phyloP scores from a whole-genome alignment of 1,284 basidiomycete genomes.

The Kalmanozyma brasiliensis region DNA sequence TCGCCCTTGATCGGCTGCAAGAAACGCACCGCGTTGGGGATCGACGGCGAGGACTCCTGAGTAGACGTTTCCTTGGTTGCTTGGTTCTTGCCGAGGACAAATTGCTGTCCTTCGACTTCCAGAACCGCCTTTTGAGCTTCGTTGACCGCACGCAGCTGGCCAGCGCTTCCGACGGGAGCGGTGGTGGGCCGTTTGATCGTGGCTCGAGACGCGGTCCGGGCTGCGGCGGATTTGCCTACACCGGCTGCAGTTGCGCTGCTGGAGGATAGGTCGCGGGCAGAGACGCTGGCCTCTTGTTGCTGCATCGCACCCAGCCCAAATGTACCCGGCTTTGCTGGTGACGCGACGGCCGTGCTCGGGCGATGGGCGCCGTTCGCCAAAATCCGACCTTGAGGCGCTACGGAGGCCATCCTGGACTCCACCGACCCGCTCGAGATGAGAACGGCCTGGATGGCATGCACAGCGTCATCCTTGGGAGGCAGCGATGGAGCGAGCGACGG shows the following conservation, averaged over 20 bases:
- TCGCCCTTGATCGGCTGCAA: slow-evolving; percentile 18
- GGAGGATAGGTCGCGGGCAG: slow-evolving; percentile 17
- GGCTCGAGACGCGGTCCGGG: slow-evolving; percentile 34
- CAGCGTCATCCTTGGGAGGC: slow-evolving; percentile 11
- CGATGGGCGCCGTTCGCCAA: slow-evolving; percentile 6
- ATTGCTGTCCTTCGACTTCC: slow-evolving; percentile 44
- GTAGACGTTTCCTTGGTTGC: slow-evolving; percentile 8
- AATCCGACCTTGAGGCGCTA: slow-evolving; percentile 27
- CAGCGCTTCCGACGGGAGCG: slow-evolving; percentile 27
- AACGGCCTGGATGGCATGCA: slow-evolving; percentile 8
- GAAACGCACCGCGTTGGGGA: slow-evolving; percentile 45
- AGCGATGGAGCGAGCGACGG: slow-evolving; percentile 8
- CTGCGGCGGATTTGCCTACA: neutral
- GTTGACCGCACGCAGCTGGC: slow-evolving; percentile 19
- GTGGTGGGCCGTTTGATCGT: slow-evolving; percentile 46
- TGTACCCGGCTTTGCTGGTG: neutral
- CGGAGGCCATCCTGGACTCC: slow-evolving; percentile 28
- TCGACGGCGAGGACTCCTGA: slow-evolving; percentile 22
- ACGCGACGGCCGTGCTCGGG: slow-evolving; percentile 17
- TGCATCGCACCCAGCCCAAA: slow-evolving; percentile 5
- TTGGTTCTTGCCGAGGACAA: slow-evolving; percentile 33
- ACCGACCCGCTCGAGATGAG: slow-evolving; percentile 31
- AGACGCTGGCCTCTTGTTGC: slow-evolving; percentile 15
- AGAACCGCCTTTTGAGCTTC: slow-evolving; percentile 25
- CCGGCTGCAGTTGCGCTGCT: neutral